phyloP scores from a whole-genome alignment of 1,284 basidiomycete species.

The Peniophora sp. region DNA sequence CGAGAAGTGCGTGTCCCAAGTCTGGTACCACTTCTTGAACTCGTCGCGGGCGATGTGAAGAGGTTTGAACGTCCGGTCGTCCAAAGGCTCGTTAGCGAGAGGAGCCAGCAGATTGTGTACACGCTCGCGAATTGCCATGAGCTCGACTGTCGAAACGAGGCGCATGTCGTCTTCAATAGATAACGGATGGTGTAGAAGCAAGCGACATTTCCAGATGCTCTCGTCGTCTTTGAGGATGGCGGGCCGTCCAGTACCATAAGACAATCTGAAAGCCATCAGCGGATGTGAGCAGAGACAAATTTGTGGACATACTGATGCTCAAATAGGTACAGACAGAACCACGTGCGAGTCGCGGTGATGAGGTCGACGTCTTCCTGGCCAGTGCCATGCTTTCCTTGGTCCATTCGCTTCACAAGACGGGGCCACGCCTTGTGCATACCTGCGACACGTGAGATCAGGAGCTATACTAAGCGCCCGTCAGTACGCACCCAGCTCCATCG shows the following conservation, averaged over 20 bases:
- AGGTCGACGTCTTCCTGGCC: conserved; percentile 67
- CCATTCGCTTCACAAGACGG: conserved; percentile 67
- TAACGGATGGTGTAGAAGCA: conserved; percentile 80
- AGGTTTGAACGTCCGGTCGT: conserved; percentile 56
- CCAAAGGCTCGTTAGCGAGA: conserved; percentile 54
- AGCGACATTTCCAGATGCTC: conserved; percentile 74
- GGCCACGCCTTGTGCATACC: conserved; percentile 89
- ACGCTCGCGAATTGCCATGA: conserved; percentile 75
- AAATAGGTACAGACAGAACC: conserved; percentile 88
- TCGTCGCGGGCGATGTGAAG: conserved; percentile 58
- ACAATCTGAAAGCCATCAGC: conserved; percentile 47
- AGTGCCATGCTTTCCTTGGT: conserved; percentile 49
- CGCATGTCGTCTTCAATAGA: conserved; percentile 90
- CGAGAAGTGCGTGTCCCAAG: conserved; percentile 74
- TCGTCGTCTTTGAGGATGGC: conserved; percentile 90
- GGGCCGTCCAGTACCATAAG: conserved; percentile 87
- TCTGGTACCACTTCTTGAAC: conserved; percentile 66
- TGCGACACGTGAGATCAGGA: conserved; percentile 17
- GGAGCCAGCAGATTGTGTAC: conserved; percentile 65
- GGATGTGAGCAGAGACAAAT: background rate
- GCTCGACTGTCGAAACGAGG: conserved; percentile 86
- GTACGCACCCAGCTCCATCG: conserved; percentile 74
- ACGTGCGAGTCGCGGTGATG: conserved; percentile 74
- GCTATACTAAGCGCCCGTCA: background rate
- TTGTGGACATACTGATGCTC: conserved; percentile 74